Percentiles rank a stretch among this genome's conserved stretches.
These are phyloP conservation scores for Penicillium silybi DNA, from an alignment of 495 filamentous ascomycete genomes.

Conservation along the genomic window DNA sequence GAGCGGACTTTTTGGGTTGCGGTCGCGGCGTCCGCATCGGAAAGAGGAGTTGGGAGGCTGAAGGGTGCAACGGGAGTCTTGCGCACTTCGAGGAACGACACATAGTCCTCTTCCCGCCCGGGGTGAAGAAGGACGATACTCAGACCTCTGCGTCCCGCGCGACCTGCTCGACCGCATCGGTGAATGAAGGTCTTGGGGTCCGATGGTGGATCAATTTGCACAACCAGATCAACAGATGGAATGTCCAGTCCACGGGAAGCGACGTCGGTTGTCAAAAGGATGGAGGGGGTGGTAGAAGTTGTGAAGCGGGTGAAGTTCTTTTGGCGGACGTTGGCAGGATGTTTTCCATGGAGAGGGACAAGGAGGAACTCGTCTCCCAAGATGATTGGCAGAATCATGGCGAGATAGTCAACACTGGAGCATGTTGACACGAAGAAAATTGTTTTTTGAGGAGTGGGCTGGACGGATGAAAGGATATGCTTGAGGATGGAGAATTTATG, in stretches of 20 bases:
- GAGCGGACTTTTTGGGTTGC: constrained; percentile 56
- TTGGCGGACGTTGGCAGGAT: constrained; percentile 69
- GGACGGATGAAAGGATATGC: constrained; percentile 62
- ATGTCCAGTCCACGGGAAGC: constrained; percentile 89
- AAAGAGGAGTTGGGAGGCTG: constrained; percentile 45
- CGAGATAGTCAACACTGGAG: constrained; percentile 90
- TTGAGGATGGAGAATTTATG: constrained; percentile 73
- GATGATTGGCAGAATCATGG: constrained; percentile 67
- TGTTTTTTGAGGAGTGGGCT: constrained; percentile 71
- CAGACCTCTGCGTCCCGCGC: constrained; percentile 80
- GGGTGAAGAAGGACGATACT: constrained; percentile 81
- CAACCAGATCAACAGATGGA: constrained; percentile 87
- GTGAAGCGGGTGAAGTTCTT: constrained; percentile 80
- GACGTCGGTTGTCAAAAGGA: constrained; percentile 85
- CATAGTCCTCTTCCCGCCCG: constrained; percentile 82
- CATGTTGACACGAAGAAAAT: constrained; percentile 95
- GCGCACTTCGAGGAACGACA: constrained; percentile 80
- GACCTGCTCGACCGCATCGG: constrained; percentile 86
- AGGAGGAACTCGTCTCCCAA: constrained; percentile 57
- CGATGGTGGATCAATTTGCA: constrained; percentile 86
- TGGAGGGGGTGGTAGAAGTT: constrained; percentile 58
- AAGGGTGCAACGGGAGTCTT: constrained; percentile 78
- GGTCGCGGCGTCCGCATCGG: constrained; percentile 52
- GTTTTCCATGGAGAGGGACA: constrained; percentile 86
- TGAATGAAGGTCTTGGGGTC: constrained; percentile 96